Evolutionary conservation across 2,329 filamentous ascomycete species (phyloP).

Genomic region (Cadophora malorum): DNA sequence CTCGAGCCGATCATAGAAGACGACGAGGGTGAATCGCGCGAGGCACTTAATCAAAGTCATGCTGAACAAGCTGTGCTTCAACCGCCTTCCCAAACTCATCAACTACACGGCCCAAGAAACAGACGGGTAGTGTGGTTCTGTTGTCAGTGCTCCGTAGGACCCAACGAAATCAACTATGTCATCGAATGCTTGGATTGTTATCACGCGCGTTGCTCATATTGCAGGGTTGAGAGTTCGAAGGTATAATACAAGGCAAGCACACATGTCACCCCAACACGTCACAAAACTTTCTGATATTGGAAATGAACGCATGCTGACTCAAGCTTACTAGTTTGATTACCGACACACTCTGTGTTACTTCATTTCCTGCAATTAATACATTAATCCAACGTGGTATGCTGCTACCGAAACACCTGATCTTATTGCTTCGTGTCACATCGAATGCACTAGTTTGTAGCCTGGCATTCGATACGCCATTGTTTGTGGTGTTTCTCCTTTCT

Average conservation of each 20-base stretch:
- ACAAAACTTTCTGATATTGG: neutral
- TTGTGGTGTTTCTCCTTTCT: neutral
- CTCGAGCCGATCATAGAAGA: constrained; percentile 10
- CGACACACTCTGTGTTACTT: neutral
- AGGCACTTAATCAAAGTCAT: neutral
- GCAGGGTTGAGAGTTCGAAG: neutral
- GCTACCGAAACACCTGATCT: neutral
- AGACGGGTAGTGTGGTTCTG: neutral
- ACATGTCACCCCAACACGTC: neutral
- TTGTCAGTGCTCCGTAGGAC: neutral
- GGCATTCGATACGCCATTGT: neutral
- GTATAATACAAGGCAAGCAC: neutral
- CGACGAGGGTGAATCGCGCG: neutral
- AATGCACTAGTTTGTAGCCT: neutral
- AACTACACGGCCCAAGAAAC: neutral
- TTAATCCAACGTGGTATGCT: neutral
- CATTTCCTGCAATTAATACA: neutral
- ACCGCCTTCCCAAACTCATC: neutral
- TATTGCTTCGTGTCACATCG: neutral
- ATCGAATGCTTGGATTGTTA: neutral
- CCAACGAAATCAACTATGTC: neutral
- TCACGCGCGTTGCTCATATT: neutral
- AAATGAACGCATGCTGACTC: neutral
- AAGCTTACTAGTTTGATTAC: neutral
- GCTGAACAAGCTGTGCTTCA: neutral